Conservation (phyloP, 495 filamentous ascomycete species). For the Neurospora sp. region DNA sequence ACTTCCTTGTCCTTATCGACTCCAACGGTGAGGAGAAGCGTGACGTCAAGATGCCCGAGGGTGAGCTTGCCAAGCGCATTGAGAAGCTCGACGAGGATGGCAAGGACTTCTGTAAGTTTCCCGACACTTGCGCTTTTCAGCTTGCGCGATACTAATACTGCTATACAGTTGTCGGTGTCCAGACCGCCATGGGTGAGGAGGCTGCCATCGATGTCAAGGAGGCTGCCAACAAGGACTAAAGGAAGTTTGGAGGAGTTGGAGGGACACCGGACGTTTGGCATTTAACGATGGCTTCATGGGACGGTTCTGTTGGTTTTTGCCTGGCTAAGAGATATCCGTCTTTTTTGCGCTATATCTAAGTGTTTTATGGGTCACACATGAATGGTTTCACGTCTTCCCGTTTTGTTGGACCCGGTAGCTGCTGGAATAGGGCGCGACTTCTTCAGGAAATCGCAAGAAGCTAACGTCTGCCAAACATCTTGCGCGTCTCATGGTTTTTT, state of each 20-base stretch:
- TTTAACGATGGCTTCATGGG: conserved; percentile 7
- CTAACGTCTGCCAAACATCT: conserved; percentile 15
- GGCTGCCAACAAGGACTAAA: conserved; percentile 38
- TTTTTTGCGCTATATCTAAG: conserved; percentile 19
- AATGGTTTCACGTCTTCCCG: neutral
- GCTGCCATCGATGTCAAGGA: conserved; percentile 89
- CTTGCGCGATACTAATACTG: conserved; percentile 14
- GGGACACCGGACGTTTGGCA: conserved; percentile 4
- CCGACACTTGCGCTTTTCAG: neutral
- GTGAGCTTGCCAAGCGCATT: conserved; percentile 77
- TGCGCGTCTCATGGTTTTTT: neutral
- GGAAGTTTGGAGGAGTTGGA: conserved; percentile 6
- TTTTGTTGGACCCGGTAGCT: neutral
- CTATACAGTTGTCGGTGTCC: conserved; percentile 68
- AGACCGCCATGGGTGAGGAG: conserved; percentile 94
- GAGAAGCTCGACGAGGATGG: conserved; percentile 55
- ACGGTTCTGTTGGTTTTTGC: conserved; percentile 6
- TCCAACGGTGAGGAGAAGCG: conserved; percentile 77
- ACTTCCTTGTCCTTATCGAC: conserved; percentile 80
- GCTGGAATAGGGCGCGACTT: conserved; percentile 8
- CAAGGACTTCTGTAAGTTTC: conserved; percentile 65
- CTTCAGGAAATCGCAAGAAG: conserved; percentile 16
- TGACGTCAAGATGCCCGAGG: conserved; percentile 88
- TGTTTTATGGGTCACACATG: conserved; percentile 2
- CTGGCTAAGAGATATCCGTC: conserved; percentile 12